Conservation (phyloP, 106 monocot genomes). For the Chionographis japonica region DNA sequence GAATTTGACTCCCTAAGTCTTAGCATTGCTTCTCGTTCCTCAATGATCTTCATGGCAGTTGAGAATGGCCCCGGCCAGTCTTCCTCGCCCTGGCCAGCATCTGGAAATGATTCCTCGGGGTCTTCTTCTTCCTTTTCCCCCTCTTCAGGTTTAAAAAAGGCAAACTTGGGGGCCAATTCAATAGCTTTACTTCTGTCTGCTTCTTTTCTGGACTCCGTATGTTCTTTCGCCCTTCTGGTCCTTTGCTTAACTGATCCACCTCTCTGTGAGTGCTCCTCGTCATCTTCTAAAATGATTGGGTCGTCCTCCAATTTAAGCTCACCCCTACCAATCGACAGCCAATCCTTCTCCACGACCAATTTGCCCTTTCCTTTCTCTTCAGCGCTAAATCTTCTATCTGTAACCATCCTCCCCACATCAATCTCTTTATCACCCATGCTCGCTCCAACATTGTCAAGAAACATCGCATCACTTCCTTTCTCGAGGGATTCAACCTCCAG, state of each 20-base stretch:
- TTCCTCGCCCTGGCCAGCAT: constrained; percentile 9
- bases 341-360: constrained; percentile 19
- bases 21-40: constrained; percentile 26
- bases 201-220: constrained; percentile 15
- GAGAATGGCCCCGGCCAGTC: constrained; percentile 81
- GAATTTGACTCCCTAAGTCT: constrained; percentile 8
- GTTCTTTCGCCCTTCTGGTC: neutral
- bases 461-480: neutral
- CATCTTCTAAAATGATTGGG: neutral
- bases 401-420: neutral
- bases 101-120: constrained; percentile 8
- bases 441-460: no score
- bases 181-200: constrained; percentile 38
- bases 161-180: constrained; percentile 49
- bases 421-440: neutral
- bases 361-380: constrained; percentile 46
- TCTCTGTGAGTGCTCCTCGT: neutral
- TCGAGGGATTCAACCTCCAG: constrained; percentile 3
- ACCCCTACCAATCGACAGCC: neutral
- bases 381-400: neutral
- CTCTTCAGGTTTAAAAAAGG: constrained; percentile 46
- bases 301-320: neutral
- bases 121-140: constrained; percentile 16
- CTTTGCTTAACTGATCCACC: neutral
- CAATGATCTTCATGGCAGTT: constrained; percentile 53